These are phyloP conservation scores for Mycena kentingensis DNA, from an alignment of 768 basidiomycete genomes.

Conservation along the genomic window DNA sequence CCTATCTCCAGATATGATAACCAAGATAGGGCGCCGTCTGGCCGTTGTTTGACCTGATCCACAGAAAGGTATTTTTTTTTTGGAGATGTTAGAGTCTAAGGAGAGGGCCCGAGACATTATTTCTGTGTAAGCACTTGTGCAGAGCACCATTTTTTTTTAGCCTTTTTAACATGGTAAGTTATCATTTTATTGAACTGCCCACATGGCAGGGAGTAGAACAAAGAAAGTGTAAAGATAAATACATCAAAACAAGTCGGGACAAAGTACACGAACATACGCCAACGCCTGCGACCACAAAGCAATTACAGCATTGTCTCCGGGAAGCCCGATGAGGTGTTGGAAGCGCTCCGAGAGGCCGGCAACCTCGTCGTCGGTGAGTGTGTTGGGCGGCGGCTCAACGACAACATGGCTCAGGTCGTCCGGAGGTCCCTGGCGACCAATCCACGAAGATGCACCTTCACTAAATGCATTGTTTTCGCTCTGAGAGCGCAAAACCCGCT, in stretches of 20 bases:
- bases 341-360: neutral
- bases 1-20: too few relatives aligned
- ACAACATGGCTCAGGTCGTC: slow-evolving; percentile 8
- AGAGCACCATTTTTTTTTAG: too few relatives aligned
- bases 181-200: neutral
- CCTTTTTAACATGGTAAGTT: neutral
- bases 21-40: too few relatives aligned
- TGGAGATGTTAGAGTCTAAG: too few relatives aligned
- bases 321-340: neutral
- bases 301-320: neutral
- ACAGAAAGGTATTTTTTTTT: too few relatives aligned
- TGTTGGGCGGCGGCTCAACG: slow-evolving; percentile 3
- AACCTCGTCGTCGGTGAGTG: neutral
- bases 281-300: neutral
- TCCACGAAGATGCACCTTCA: slow-evolving; percentile 7
- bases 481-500: slow-evolving; percentile 1
- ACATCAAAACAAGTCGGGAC: neutral
- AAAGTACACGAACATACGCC: neutral
- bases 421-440: slow-evolving; percentile 8
- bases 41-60: too few relatives aligned
- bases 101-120: too few relatives aligned
- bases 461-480: neutral
- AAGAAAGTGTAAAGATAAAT: neutral
- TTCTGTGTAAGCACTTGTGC: too few relatives aligned
- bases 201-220: too few relatives aligned